phyloP scores from a whole-genome alignment of 1,284 basidiomycete genomes.

The Gymnopus androsaceus region DNA sequence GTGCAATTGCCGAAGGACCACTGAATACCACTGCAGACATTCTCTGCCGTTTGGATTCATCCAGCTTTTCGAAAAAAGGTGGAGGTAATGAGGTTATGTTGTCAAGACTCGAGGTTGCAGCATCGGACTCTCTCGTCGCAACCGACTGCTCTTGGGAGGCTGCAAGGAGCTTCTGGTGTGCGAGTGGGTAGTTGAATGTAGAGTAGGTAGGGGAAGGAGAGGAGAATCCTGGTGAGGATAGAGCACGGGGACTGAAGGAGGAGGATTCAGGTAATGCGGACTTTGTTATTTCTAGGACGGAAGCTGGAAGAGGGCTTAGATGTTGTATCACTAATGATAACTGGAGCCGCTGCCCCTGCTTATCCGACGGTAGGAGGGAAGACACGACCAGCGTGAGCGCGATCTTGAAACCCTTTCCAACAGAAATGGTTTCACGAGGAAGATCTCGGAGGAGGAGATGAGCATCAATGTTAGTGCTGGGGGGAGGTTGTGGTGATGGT shows the following conservation, averaged over 20 bases:
- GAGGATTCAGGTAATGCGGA: constrained; percentile 20
- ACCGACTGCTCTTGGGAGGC: constrained; percentile 41
- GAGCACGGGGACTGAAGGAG: constrained; percentile 41
- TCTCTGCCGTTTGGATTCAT: constrained; percentile 31
- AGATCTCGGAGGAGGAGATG: constrained; percentile 58
- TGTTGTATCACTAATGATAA: constrained; percentile 67
- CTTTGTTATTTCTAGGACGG: constrained; percentile 16
- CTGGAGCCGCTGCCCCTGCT: constrained; percentile 37
- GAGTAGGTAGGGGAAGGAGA: constrained; percentile 48
- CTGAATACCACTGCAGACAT: constrained; percentile 44
- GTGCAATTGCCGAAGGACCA: constrained; percentile 54
- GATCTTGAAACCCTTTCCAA: constrained; percentile 62
- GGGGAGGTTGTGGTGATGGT: constrained; percentile 25
- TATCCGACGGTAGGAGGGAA: constrained; percentile 38
- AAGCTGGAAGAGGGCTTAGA: constrained; percentile 42
- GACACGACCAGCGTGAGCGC: constrained; percentile 52
- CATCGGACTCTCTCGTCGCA: not conserved
- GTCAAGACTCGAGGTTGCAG: not conserved
- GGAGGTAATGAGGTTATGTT: constrained; percentile 37
- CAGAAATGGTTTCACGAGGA: constrained; percentile 43
- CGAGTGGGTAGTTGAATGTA: constrained; percentile 49
- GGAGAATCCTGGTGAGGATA: constrained; percentile 46
- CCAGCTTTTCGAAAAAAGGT: constrained; percentile 45
- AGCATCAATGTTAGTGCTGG: constrained; percentile 45
- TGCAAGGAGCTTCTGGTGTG: constrained; percentile 49